Percentiles rank a stretch among this genome's conserved stretches.
Evolutionary conservation across 176 grass and related monocot species (phyloP).

Genomic region (Hsuehochloa calcarea): DNA sequence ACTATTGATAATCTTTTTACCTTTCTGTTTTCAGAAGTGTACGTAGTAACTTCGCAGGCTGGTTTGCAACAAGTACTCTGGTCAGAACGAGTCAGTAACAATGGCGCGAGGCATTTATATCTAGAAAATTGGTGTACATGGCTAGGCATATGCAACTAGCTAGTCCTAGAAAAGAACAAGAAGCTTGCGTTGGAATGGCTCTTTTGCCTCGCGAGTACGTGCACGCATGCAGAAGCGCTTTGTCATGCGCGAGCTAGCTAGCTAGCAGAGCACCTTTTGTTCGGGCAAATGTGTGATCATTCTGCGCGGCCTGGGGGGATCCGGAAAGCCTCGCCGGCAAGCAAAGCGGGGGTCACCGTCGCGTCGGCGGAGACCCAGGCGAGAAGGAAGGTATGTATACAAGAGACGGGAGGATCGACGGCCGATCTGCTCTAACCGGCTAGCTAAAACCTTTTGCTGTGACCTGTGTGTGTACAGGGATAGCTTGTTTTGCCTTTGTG

Average conservation of each 20-base stretch:
- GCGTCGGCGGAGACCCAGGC: conserved; percentile 39
- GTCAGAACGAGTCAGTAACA: neutral
- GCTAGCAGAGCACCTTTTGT: neutral
- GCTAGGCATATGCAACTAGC: neutral
- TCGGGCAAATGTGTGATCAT: neutral
- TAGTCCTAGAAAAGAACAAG: neutral
- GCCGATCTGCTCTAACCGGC: neutral
- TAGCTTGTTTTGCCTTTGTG: conserved; percentile 20
- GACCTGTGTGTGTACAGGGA: neutral
- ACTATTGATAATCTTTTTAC: neutral
- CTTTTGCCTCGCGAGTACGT: neutral
- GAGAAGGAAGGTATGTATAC: conserved; percentile 92
- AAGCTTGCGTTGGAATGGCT: neutral
- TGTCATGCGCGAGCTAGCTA: conserved; percentile 3
- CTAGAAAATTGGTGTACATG: neutral
- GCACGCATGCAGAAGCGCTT: neutral
- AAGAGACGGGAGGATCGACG: neutral
- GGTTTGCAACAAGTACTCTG: neutral
- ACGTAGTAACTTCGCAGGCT: neutral
- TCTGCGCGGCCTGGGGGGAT: neutral
- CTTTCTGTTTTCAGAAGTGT: neutral
- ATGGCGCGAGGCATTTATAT: conserved; percentile 6
- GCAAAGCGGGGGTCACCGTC: conserved; percentile 50
- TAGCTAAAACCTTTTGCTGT: conserved; percentile 9
- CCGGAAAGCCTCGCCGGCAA: conserved; percentile 43